Percentiles rank a stretch among this genome's conserved stretches.
phyloP scores from a whole-genome alignment of 2,329 filamentous ascomycete genomes.

The Erysiphe pulchra region DNA sequence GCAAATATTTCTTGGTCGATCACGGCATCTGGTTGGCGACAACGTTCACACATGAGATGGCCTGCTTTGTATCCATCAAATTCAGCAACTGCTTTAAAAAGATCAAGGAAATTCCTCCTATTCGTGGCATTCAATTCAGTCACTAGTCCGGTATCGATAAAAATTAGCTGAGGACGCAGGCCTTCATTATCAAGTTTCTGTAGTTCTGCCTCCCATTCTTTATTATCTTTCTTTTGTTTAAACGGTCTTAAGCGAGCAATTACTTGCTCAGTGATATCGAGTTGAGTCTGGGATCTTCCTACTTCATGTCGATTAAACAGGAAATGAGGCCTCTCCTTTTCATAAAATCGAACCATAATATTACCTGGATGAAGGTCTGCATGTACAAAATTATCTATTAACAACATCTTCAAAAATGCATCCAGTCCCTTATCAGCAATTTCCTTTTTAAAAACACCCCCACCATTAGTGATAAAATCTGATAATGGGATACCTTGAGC shows the following conservation, averaged over 20 bases:
- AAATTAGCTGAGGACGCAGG: constrained; percentile 80
- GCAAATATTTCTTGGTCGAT: constrained; percentile 78
- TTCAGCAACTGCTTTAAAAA: constrained; percentile 87
- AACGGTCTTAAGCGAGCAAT: constrained; percentile 55
- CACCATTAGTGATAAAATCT: constrained; percentile 75
- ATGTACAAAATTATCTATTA: constrained; percentile 94
- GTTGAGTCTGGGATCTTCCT: constrained; percentile 20
- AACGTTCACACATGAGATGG: constrained; percentile 85
- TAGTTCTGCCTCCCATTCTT: constrained; percentile 52
- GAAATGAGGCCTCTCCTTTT: constrained; percentile 47
- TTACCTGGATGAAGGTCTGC: constrained; percentile 92
- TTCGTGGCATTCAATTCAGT: constrained; percentile 79
- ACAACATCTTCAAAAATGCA: constrained; percentile 84
- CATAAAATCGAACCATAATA: constrained; percentile 98
- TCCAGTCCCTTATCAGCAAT: constrained; percentile 89
- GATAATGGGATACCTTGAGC: constrained; percentile 81
- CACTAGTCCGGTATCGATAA: constrained; percentile 89
- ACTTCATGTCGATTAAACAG: constrained; percentile 17
- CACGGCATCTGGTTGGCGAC: constrained; percentile 74
- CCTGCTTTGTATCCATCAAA: constrained; percentile 94
- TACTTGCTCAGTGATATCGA: constrained; percentile 72
- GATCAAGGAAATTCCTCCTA: constrained; percentile 70
- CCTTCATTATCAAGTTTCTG: constrained; percentile 60
- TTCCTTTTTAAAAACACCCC: constrained; percentile 76
- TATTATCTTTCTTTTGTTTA: constrained; percentile 30